Evolutionary conservation across 352 stramenopile species (phyloP).

Genomic region (Globisporangium takayamanum): DNA sequence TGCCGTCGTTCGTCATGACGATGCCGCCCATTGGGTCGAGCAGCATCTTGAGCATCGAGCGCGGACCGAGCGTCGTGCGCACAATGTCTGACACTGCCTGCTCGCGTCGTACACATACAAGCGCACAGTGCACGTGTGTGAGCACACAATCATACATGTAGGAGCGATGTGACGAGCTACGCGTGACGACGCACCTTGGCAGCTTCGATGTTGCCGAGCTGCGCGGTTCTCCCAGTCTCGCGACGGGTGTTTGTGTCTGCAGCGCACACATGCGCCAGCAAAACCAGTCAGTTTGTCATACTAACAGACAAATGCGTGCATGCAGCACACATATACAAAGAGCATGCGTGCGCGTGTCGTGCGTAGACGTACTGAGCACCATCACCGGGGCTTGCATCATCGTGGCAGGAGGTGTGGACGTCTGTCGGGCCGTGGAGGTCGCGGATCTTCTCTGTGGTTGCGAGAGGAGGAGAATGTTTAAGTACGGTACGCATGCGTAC

Average conservation of each 20-base stretch:
- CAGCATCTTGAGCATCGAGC: conserved; percentile 99
- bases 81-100: conserved; percentile 97
- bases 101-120: neutral
- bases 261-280: neutral
- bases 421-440: too few relatives aligned
- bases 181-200: conserved; percentile 62
- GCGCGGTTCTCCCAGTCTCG: conserved; percentile 95
- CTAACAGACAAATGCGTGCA: neutral
- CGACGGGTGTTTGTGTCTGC: conserved; percentile 96
- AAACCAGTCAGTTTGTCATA: neutral
- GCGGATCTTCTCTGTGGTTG: too few relatives aligned
- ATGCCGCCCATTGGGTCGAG: conserved; percentile 99
- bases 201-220: conserved; percentile 98
- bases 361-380: conserved; percentile 88
- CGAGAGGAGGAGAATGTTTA: too few relatives aligned
- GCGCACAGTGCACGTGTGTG: neutral
- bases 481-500: too few relatives aligned
- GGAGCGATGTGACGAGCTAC: neutral
- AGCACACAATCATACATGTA: neutral
- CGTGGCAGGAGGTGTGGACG: conserved; percentile 8
- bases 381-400: conserved; percentile 93
- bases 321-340: neutral
- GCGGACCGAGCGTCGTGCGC: conserved; percentile 96
- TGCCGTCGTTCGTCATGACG: conserved; percentile 99
- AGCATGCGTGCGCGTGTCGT: neutral